Percentiles rank a stretch among this genome's conserved stretches.
Evolutionary conservation across 1,284 basidiomycete genomes (phyloP).

Genomic region (Ustilago trichophora): DNA sequence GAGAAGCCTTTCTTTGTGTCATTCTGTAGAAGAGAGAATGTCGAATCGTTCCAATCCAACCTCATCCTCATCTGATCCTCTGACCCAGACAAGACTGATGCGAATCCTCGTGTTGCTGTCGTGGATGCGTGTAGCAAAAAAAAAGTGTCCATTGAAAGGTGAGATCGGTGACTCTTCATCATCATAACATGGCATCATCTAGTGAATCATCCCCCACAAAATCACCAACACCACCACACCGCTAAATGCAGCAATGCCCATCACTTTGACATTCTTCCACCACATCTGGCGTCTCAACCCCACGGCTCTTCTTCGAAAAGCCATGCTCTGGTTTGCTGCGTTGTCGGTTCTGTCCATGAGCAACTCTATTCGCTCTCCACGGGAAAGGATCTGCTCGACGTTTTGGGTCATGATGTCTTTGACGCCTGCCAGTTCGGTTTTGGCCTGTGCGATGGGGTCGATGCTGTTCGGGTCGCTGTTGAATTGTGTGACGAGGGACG

Average conservation of each 20-base stretch:
- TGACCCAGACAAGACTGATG: too few relatives aligned
- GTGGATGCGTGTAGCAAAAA: too few relatives aligned
- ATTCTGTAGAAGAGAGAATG: too few relatives aligned
- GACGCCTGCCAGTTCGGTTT: conserved; percentile 87
- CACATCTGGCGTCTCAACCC: conserved; percentile 90
- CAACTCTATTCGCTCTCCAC: conserved; percentile 94
- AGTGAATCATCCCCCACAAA: conserved; percentile 31
- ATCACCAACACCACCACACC: conserved; percentile 71
- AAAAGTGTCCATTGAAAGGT: neutral
- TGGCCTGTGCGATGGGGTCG: conserved; percentile 89
- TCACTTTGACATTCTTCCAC: conserved; percentile 79
- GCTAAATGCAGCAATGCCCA: conserved; percentile 78
- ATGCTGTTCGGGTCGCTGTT: conserved; percentile 82
- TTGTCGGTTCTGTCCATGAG: conserved; percentile 97
- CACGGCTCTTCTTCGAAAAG: conserved; percentile 89
- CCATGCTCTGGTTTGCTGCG: conserved; percentile 93
- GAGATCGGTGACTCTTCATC: too few relatives aligned
- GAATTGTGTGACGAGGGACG: conserved; percentile 73
- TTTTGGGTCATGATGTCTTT: conserved; percentile 91
- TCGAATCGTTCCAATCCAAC: too few relatives aligned
- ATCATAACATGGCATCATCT: too few relatives aligned
- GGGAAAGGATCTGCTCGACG: conserved; percentile 79
- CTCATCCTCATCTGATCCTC: too few relatives aligned
- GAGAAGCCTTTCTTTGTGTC: too few relatives aligned
- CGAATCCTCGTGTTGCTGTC: too few relatives aligned